Percentiles rank a stretch among this genome's conserved stretches.
Conservation (phyloP, 192 early-diverging fungal genomes). For the Rhizophagus clarus region DNA sequence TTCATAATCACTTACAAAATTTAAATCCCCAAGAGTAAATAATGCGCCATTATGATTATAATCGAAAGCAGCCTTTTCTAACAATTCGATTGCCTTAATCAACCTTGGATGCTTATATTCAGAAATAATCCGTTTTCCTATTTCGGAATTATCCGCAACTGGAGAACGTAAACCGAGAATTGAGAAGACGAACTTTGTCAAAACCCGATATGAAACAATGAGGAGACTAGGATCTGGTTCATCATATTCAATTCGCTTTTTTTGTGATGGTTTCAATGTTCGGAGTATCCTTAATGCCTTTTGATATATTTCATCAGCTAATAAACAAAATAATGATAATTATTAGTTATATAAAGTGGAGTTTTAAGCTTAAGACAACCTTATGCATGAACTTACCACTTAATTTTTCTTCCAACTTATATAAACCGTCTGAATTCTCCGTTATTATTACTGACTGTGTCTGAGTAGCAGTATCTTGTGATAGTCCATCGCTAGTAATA, state of each 20-base stretch:
- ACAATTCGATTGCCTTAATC: slow-evolving; percentile 41
- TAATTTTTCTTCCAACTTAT: slow-evolving; percentile 3
- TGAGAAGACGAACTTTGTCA: not conserved
- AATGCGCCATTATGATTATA: slow-evolving; percentile 58
- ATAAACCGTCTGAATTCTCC: not conserved
- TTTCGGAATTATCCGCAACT: not conserved
- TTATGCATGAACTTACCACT: not conserved
- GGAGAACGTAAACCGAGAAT: not conserved
- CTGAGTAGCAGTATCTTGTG: not conserved
- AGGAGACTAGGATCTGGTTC: not conserved
- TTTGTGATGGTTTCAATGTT: not conserved
- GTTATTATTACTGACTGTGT: not conserved
- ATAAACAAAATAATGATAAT: not conserved
- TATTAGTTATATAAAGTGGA: not conserved
- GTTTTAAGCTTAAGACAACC: not conserved
- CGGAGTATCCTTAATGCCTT: not conserved
- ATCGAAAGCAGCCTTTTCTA: slow-evolving; percentile 51
- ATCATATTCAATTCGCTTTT: not conserved
- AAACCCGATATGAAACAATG: not conserved
- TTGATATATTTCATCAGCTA: slow-evolving; percentile 24
- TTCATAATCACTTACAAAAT: slow-evolving; percentile 58
- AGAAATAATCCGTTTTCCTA: not conserved
- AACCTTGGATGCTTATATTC: slow-evolving; percentile 32
- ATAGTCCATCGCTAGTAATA: not conserved
- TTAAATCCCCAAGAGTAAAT: slow-evolving; percentile 70